These are phyloP conservation scores for Zancudomyces culisetae DNA, from an alignment of 371 early-diverging fungal species.

Conservation along the genomic window DNA sequence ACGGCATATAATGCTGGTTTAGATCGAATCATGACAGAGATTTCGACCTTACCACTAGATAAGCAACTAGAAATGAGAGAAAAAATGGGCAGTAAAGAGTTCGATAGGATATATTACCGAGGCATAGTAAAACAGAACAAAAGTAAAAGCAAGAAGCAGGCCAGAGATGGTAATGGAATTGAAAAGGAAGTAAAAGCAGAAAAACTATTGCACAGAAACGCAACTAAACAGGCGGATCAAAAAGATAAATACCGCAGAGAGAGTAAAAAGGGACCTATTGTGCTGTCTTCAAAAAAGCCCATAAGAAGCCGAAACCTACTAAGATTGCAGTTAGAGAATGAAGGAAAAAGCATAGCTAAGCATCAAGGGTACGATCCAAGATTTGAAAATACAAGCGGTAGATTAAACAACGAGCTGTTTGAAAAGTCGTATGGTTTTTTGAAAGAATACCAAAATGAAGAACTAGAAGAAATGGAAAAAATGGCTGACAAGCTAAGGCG, in stretches of 20 bases:
- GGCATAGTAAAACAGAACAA: conserved; percentile 14
- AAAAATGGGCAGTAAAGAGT: conserved; percentile 39
- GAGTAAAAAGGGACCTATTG: too few relatives aligned
- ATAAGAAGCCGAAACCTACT: conserved; percentile 59
- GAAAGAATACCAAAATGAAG: conserved; percentile 46
- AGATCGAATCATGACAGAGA: conserved; percentile 6
- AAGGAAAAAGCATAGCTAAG: too few relatives aligned
- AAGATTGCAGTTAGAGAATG: conserved; percentile 61
- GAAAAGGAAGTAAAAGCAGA: conserved; percentile 7
- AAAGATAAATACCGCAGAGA: conserved; percentile 3
- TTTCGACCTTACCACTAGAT: conserved; percentile 64
- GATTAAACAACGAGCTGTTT: conserved; percentile 65
- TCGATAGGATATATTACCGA: conserved; percentile 20
- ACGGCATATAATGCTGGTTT: neutral
- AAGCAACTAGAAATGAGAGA: conserved; percentile 52
- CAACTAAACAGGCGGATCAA: conserved; percentile 23
- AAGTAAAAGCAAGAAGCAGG: neutral
- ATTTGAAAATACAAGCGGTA: conserved; percentile 68
- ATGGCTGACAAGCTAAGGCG: conserved; percentile 25
- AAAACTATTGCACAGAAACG: conserved; percentile 18
- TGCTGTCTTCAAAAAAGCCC: conserved; percentile 17
- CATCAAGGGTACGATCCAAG: conserved; percentile 74
- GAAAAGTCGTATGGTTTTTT: conserved; percentile 68
- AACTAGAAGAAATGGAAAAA: conserved; percentile 41
- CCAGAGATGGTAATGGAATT: conserved; percentile 2